Conservation (phyloP, 352 stramenopile genomes). For the Elongisporangium anandrum region DNA sequence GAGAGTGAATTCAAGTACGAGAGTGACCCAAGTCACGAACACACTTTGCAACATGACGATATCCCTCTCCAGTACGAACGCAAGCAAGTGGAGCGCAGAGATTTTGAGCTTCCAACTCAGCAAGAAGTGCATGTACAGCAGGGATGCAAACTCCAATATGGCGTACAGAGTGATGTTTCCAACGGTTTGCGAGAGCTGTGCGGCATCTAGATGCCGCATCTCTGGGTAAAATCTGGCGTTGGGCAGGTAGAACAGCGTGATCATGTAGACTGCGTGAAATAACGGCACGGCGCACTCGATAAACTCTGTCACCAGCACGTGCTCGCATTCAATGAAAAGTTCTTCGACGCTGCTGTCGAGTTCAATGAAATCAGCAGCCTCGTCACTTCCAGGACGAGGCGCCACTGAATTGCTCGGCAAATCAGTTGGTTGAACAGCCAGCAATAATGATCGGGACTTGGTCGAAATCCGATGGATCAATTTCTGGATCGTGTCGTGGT, state of each 20-base stretch:
- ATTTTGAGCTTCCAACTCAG: neutral
- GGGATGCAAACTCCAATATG: neutral
- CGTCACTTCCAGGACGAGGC: neutral
- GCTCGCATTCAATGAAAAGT: constrained; percentile 35
- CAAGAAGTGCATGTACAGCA: neutral
- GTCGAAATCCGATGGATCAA: too few species aligned
- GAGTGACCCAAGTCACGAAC: neutral
- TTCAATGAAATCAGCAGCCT: neutral
- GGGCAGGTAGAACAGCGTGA: constrained; percentile 14
- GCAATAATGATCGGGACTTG: too few species aligned
- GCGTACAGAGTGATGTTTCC: neutral
- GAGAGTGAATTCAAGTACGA: neutral
- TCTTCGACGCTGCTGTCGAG: neutral
- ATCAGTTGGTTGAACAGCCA: too few species aligned
- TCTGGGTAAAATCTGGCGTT: constrained; percentile 19
- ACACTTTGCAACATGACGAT: neutral
- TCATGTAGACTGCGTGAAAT: constrained; percentile 28
- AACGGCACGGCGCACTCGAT: constrained; percentile 25
- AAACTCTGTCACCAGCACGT: constrained; percentile 23
- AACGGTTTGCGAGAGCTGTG: neutral
- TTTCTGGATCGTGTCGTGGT: too few species aligned
- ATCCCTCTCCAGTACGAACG: neutral
- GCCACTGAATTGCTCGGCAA: neutral
- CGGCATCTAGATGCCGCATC: neutral
- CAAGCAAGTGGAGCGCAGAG: neutral